phyloP scores from a whole-genome alignment of 352 stramenopile genomes.

The Pythium utonaiense region DNA sequence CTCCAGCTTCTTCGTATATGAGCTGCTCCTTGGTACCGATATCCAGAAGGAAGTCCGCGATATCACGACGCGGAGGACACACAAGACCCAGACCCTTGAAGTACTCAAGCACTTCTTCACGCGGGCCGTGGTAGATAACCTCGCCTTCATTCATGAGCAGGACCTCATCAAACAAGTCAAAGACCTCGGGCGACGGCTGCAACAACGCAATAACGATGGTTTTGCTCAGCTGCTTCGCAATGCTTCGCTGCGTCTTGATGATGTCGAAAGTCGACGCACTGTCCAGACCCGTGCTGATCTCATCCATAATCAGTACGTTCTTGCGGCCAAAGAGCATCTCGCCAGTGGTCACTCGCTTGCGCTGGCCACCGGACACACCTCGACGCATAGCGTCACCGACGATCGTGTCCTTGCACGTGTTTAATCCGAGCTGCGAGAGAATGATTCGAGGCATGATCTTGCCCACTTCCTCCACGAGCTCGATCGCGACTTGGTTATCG shows the following conservation, averaged over 20 bases:
- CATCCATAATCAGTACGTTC: slow-evolving; percentile 71
- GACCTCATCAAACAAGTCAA: slow-evolving; percentile 54
- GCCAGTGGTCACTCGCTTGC: slow-evolving; percentile 46
- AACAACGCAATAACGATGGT: slow-evolving; percentile 56
- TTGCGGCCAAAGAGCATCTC: slow-evolving; percentile 64
- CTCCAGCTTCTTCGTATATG: slow-evolving; percentile 28
- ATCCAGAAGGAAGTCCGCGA: slow-evolving; percentile 53
- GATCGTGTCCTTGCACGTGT: slow-evolving; percentile 34
- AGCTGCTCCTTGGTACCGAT: slow-evolving; percentile 38
- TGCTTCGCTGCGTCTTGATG: slow-evolving; percentile 46
- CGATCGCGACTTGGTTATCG: slow-evolving; percentile 28
- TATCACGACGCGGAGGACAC: slow-evolving; percentile 39
- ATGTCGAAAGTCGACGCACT: slow-evolving; percentile 89
- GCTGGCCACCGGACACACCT: slow-evolving; percentile 47
- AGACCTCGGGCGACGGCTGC: slow-evolving; percentile 53
- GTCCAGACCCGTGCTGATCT: slow-evolving; percentile 91
- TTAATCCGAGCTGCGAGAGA: slow-evolving; percentile 27
- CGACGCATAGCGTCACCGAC: slow-evolving; percentile 46
- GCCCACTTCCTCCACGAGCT: slow-evolving; percentile 10
- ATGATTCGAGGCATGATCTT: slow-evolving; percentile 12
- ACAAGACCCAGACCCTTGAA: slow-evolving; percentile 37
- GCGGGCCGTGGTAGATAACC: slow-evolving; percentile 58
- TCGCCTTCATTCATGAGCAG: slow-evolving; percentile 56
- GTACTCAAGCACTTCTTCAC: slow-evolving; percentile 31
- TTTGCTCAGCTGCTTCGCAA: slow-evolving; percentile 36